These are phyloP conservation scores for Ceriops tagal DNA, from an alignment of 345 rosid genomes.

Conservation along the genomic window DNA sequence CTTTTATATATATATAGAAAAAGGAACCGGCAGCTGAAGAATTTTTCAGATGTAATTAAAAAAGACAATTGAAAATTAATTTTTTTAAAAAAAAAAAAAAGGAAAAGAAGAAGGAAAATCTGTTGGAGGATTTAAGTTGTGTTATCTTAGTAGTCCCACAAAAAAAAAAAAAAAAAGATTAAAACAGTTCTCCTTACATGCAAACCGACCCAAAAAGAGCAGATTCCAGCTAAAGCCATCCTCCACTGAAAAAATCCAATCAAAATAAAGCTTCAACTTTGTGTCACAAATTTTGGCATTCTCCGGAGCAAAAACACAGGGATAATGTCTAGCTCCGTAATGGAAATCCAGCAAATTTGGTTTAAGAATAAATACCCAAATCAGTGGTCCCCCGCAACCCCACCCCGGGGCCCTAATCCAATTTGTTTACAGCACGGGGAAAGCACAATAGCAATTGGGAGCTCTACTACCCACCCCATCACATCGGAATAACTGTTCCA, in stretches of 20 bases:
- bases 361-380: conserved; percentile 18
- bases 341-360: conserved; percentile 17
- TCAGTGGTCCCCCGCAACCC: conserved; percentile 21
- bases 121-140: neutral
- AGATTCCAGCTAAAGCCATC: neutral
- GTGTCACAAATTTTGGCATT: conserved; percentile 5
- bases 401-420: neutral
- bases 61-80: too few species aligned
- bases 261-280: neutral
- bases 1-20: too few species aligned
- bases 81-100: too few species aligned
- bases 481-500: conserved; percentile 17
- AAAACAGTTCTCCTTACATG: neutral
- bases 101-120: neutral
- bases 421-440: neutral
- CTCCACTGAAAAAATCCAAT: neutral
- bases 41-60: too few species aligned
- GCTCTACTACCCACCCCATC: conserved; percentile 2
- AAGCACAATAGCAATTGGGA: neutral
- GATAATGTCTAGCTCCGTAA: neutral
- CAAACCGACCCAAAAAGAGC: conserved; percentile 11
- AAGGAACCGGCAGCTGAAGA: too few species aligned
- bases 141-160: conserved; percentile 15
- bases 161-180: conserved; percentile 8
- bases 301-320: neutral